phyloP scores from a whole-genome alignment of 345 rosid species.

The Murraya paniculata region DNA sequence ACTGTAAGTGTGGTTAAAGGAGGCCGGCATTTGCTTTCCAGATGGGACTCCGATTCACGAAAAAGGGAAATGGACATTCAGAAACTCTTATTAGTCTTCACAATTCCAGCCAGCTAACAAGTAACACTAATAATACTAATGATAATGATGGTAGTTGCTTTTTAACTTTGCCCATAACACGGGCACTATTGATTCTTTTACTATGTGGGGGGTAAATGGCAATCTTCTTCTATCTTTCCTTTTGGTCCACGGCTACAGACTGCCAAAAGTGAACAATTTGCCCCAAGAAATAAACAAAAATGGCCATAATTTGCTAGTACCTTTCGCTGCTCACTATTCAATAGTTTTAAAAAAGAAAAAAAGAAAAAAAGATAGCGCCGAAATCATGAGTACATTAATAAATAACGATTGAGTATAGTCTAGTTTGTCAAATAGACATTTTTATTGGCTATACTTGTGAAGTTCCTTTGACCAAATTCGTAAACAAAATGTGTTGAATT shows the following conservation, averaged over 20 bases:
- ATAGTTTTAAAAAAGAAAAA: no score
- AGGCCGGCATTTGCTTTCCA: conserved; percentile 39
- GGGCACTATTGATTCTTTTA: conserved; percentile 16
- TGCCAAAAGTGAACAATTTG: no score
- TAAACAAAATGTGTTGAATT: not conserved
- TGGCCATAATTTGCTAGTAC: not conserved
- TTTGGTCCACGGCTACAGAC: conserved; percentile 4
- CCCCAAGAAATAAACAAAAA: not conserved
- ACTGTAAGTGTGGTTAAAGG: conserved; percentile 11
- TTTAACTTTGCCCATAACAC: conserved; percentile 22
- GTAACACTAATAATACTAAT: conserved; percentile 14
- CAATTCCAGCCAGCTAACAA: conserved; percentile 27
- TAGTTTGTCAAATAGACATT: not conserved
- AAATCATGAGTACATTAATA: not conserved
- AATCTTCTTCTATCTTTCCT: not conserved
- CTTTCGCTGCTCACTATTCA: not conserved
- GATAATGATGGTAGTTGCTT: conserved; percentile 27
- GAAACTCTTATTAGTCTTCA: not conserved
- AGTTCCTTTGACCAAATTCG: not conserved
- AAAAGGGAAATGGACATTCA: not conserved
- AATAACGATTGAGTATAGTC: not conserved
- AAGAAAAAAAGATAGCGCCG: not conserved
- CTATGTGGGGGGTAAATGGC: not conserved
- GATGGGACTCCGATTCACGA: conserved; percentile 21
- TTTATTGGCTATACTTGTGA: not conserved